Conservation (phyloP, 2,329 filamentous ascomycete genomes). For the Dactylellina leptospora region DNA sequence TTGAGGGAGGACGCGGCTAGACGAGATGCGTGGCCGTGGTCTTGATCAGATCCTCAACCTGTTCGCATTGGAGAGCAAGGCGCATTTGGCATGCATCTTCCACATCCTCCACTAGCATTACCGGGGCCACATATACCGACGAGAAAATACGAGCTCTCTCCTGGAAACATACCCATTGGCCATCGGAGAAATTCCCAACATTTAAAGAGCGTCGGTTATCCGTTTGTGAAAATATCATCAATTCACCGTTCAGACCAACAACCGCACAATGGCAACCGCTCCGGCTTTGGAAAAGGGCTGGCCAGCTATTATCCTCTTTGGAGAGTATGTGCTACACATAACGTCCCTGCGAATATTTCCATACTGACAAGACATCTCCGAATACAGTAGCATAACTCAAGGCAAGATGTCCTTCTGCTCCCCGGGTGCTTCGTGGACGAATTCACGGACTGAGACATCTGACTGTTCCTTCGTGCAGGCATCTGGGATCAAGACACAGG, state of each 20-base stretch:
- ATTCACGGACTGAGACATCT: not conserved
- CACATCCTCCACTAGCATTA: too few relatives aligned
- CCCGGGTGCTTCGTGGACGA: not conserved
- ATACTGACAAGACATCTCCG: constrained; percentile 19
- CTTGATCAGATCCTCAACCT: too few relatives aligned
- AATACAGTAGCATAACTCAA: constrained; percentile 51
- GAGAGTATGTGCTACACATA: constrained; percentile 40
- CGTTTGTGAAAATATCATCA: too few relatives aligned
- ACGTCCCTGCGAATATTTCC: too few relatives aligned
- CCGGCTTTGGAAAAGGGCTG: constrained; percentile 29
- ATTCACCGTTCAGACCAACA: not conserved
- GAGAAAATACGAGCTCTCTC: too few relatives aligned
- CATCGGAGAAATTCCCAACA: not conserved
- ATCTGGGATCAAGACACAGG: constrained; percentile 41
- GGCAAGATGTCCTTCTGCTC: constrained; percentile 3
- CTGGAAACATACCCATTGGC: too few relatives aligned
- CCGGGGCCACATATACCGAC: constrained; percentile 27
- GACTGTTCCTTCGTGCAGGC: constrained; percentile 2
- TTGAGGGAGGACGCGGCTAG: too few relatives aligned
- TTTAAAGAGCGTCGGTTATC: too few relatives aligned
- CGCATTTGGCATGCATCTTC: too few relatives aligned
- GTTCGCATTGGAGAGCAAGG: too few relatives aligned
- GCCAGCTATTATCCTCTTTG: constrained; percentile 39
- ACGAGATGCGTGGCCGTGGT: too few relatives aligned
- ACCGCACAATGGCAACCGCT: not conserved